Conservation (phyloP, 495 filamentous ascomycete genomes). For the Evansstolkia leycettana region DNA sequence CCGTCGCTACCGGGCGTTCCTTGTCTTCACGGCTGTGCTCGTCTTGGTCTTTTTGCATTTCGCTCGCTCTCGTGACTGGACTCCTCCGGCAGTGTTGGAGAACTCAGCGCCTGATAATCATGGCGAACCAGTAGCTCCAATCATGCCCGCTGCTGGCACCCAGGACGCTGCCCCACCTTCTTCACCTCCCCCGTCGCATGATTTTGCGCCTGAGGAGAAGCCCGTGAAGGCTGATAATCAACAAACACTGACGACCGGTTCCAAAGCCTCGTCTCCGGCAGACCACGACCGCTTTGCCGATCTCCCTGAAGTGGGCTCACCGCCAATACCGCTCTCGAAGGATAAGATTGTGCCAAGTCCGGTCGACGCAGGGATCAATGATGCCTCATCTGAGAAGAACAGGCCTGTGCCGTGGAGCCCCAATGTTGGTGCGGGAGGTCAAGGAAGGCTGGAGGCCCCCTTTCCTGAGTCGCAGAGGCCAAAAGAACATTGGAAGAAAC, state of each 20-base stretch:
- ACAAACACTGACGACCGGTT: not conserved
- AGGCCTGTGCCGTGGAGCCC: no score
- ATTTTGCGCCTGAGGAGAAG: not conserved
- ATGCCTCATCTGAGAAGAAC: not conserved
- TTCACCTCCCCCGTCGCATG: constrained; percentile 5
- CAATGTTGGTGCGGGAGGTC: constrained; percentile 23
- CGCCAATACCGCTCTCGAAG: no score
- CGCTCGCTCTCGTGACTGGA: constrained; percentile 22
- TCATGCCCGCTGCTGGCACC: constrained; percentile 3
- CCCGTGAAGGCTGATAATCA: not conserved
- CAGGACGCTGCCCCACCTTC: constrained; percentile 6
- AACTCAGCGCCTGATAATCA: constrained; percentile 7
- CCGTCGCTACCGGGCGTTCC: constrained; percentile 63
- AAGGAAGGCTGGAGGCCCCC: constrained; percentile 30
- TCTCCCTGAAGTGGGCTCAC: no score
- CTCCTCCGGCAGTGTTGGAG: constrained; percentile 2
- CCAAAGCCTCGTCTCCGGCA: not conserved
- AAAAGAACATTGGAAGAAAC: constrained; percentile 55
- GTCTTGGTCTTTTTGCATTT: constrained; percentile 58
- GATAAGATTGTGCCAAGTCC: no score
- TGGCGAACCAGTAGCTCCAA: constrained; percentile 2
- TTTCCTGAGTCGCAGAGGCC: constrained; percentile 19
- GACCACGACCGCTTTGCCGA: no score
- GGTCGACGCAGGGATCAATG: no score
- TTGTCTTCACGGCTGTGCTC: constrained; percentile 55